These are phyloP conservation scores for Aspergillus luchuensis DNA, from an alignment of 2,329 filamentous ascomycete genomes.

Conservation along the genomic window DNA sequence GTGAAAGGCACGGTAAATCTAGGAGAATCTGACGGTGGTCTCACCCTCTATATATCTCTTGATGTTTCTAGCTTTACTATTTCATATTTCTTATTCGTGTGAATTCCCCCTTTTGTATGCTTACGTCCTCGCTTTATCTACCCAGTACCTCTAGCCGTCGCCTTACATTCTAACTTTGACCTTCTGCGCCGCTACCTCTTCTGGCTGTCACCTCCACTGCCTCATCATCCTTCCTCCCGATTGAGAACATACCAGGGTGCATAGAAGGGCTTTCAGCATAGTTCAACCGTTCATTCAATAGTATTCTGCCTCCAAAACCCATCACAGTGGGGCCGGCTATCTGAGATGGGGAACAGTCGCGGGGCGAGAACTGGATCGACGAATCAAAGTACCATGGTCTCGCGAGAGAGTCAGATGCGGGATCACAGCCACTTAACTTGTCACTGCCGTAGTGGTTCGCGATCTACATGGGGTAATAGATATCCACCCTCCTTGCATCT, in stretches of 20 bases:
- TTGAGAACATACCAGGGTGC: conserved; percentile 24
- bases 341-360: conserved; percentile 34
- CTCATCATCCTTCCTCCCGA: background rate
- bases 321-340: conserved; percentile 27
- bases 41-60: conserved; percentile 3
- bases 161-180: background rate
- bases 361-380: conserved; percentile 27
- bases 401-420: conserved; percentile 15
- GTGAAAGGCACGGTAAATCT: conserved; percentile 1
- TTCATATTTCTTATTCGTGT: conserved; percentile 5
- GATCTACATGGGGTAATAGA: conserved; percentile 36
- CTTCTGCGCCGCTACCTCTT: background rate
- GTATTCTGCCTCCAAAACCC: background rate
- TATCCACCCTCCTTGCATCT: conserved; percentile 40
- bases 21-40: background rate
- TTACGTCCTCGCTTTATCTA: background rate
- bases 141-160: conserved; percentile 8
- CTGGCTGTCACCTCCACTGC: background rate
- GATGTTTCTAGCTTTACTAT: background rate
- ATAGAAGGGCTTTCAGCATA: conserved; percentile 23
- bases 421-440: conserved; percentile 38
- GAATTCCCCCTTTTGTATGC: background rate
- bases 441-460: conserved; percentile 31
- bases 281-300: conserved; percentile 22
- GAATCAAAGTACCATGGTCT: conserved; percentile 31